Evolutionary conservation across 2,329 filamentous ascomycete species (phyloP), one percentile per base, ranked within the genome.

Genomic region (Xylariaceae sp.): DNA sequence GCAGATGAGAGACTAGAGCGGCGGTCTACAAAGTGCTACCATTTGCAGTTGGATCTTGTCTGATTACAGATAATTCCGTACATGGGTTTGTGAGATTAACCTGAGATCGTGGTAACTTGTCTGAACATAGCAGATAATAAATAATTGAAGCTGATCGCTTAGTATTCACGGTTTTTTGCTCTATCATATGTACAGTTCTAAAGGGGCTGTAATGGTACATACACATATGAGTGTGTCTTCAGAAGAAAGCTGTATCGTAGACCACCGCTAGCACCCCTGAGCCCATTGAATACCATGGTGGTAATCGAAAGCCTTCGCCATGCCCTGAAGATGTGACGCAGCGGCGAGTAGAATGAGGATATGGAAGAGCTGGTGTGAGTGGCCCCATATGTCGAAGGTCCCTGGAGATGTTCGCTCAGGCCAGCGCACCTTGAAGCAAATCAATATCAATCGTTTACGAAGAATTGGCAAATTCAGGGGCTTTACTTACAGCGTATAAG

Each of bases 331-430:
- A 77, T 99, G 94, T 23, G 88, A 83, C 1, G 83, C 82, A 0
- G 91, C 93, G 0, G 94, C 94, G 62, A 92, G 74, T 13, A 97
- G 79, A 34, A 99, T 92, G 64, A 94, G 82, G 45, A 96, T 78
- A 76, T 99, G 94, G 74, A 99, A 99, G 64, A 99, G 88, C 76
- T 99, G 94, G 74, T 99, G 94, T 17, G 91, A 96, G 71, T 87
- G 92, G 44, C 94, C 93, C 83, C 89, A 89, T 55, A 97, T 89
- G 74, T 99, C 94, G 70, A 93, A 97, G 6, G 74, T 78, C 1
- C 91, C 90, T 0, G 93, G 94, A 50, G 78, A 82, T 69, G 82
- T 84, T 61, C 90, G 82, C 76, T 99, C 94, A 0, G 94, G 94
- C 74, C 93, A 86, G 44, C 94, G 87, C 56, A 83, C 80, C 86